Conservation (phyloP, 2,329 filamentous ascomycete species). For the Lasiodiplodia gonubiensis region DNA sequence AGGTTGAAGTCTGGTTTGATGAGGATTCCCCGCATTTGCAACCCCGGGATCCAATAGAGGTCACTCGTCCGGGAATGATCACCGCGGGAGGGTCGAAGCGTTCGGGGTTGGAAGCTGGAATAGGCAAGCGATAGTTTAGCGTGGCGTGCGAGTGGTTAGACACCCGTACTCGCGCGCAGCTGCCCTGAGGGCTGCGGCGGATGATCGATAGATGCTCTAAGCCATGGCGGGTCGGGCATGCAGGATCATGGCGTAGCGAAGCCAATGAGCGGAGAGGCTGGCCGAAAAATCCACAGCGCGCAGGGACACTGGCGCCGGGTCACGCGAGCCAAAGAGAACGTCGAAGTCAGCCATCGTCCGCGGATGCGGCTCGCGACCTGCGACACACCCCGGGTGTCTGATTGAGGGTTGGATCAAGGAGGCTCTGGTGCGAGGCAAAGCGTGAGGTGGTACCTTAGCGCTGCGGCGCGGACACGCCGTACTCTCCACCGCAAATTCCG, state of each 20-base stretch:
- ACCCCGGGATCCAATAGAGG: slow-evolving; percentile 22
- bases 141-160: slow-evolving; percentile 3
- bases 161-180: slow-evolving; percentile 12
- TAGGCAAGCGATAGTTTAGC: slow-evolving; percentile 7
- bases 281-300: not conserved
- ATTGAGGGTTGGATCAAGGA: not conserved
- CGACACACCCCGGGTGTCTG: not conserved
- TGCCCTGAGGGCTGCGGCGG: slow-evolving; percentile 5
- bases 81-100: slow-evolving; percentile 20
- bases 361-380: not conserved
- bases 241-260: slow-evolving; percentile 8
- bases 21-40: slow-evolving; percentile 23
- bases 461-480: slow-evolving; percentile 7
- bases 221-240: slow-evolving; percentile 9
- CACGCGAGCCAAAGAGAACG: slow-evolving; percentile 12
- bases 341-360: too few relatives aligned
- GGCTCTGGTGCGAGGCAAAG: not conserved
- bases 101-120: slow-evolving; percentile 4
- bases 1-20: slow-evolving; percentile 12
- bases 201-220: slow-evolving; percentile 6
- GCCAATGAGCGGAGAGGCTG: slow-evolving; percentile 3
- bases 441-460: not conserved
- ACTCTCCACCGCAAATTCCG: not conserved
- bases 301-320: slow-evolving; percentile 4
- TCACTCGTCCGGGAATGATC: not conserved